These are phyloP conservation scores for Boletus rubropictus DNA, from an alignment of 768 basidiomycete species.

Conservation along the genomic window DNA sequence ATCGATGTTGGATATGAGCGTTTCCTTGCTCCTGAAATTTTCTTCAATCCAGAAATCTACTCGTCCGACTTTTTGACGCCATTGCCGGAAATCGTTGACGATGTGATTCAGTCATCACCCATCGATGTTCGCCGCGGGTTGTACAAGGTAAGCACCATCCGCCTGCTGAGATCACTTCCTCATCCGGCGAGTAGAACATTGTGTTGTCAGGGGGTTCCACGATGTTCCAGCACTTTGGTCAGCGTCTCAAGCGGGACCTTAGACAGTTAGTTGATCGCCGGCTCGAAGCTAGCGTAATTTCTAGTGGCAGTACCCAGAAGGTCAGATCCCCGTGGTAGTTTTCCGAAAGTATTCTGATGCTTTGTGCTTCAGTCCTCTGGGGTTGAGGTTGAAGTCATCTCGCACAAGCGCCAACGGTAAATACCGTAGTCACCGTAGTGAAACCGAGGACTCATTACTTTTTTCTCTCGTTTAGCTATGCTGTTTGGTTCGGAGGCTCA, in stretches of 20 bases:
- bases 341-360: neutral
- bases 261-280: constrained; percentile 91
- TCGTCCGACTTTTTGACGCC: constrained; percentile 97
- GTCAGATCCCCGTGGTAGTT: constrained; percentile 36
- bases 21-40: constrained; percentile 98
- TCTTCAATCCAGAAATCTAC: constrained; percentile 99
- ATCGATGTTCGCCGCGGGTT: constrained; percentile 95
- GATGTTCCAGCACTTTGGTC: constrained; percentile 99
- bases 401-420: constrained; percentile 93
- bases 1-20: constrained; percentile 97
- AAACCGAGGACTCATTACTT: constrained; percentile 5
- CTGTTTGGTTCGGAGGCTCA: constrained; percentile 98
- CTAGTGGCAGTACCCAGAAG: constrained; percentile 71
- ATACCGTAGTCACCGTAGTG: constrained; percentile 5
- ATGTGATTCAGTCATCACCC: constrained; percentile 91
- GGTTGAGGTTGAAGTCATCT: constrained; percentile 96
- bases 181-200: constrained; percentile 64
- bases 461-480: constrained; percentile 47
- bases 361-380: constrained; percentile 69
- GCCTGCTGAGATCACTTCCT: neutral
- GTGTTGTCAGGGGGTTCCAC: constrained; percentile 96
- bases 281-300: constrained; percentile 67
- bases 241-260: constrained; percentile 90
- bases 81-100: constrained; percentile 91
- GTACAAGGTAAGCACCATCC: constrained; percentile 65